A percentile compares a stretch with the other conserved stretches of the same genome.
Conservation (phyloP, 441 rosid genomes). For the Viola pubescens region DNA sequence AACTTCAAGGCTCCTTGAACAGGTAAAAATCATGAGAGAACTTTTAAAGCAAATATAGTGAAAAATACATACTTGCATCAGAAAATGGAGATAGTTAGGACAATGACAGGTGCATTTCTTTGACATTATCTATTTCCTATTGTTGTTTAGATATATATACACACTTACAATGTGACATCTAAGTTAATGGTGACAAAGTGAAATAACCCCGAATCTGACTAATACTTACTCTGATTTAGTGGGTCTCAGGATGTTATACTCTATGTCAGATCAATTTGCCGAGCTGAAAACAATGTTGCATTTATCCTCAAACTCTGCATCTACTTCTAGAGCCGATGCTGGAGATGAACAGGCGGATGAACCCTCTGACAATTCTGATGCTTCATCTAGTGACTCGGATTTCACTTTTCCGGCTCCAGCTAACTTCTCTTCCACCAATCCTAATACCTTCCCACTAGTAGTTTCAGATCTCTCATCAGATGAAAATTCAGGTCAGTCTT, state of each 20-base stretch:
- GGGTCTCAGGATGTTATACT: conserved; percentile 80
- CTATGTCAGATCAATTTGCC: conserved; percentile 81
- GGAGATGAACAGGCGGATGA: conserved; percentile 39
- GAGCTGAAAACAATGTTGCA: conserved; percentile 65
- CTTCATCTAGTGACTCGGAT: conserved; percentile 59
- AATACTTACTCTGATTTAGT: conserved; percentile 62
- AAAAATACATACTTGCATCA: too few species aligned
- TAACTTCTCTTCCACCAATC: conserved; percentile 23
- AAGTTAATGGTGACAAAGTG: conserved; percentile 2
- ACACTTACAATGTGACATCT: conserved; percentile 1
- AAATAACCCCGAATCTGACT: conserved; percentile 25
- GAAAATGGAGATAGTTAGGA: not conserved
- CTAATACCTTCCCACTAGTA: conserved; percentile 34
- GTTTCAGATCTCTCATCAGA: conserved; percentile 55
- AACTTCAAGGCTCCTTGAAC: conserved; percentile 72
- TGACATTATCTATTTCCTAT: not conserved
- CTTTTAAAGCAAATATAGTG: not conserved
- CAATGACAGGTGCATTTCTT: not conserved
- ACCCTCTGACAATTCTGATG: conserved; percentile 52
- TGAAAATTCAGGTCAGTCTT: conserved; percentile 51
- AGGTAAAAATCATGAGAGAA: conserved; percentile 41
- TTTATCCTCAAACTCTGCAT: conserved; percentile 41
- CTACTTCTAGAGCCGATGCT: conserved; percentile 36
- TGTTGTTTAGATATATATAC: conserved; percentile 1
- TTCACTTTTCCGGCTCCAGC: conserved; percentile 53